These are phyloP conservation scores for Rhizoclosmatium globosum DNA, from an alignment of 192 early-diverging fungal species.

Conservation along the genomic window DNA sequence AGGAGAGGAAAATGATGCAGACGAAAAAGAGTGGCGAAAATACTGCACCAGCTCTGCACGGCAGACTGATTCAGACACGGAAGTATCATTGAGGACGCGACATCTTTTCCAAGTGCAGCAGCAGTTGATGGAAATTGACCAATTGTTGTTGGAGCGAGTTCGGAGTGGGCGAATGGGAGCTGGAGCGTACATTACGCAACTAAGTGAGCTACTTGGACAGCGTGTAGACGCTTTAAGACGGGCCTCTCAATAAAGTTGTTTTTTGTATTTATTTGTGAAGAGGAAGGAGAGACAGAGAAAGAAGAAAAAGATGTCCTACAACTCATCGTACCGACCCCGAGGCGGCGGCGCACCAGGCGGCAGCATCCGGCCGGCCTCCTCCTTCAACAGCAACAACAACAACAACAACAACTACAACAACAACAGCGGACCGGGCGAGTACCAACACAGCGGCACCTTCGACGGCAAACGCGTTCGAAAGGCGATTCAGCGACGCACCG, in stretches of 20 bases:
- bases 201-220: background rate
- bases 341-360: slow-evolving; percentile 14
- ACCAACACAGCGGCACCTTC: slow-evolving; percentile 43
- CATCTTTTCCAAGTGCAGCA: slow-evolving; percentile 11
- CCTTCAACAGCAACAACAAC: background rate
- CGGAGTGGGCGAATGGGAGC: slow-evolving; percentile 23
- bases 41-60: background rate
- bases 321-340: background rate
- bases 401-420: too few relatives aligned
- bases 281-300: too few relatives aligned
- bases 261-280: too few relatives aligned
- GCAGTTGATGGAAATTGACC: slow-evolving; percentile 27
- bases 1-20: background rate
- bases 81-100: background rate
- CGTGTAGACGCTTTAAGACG: slow-evolving; percentile 17
- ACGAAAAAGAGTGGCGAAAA: slow-evolving; percentile 21
- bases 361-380: background rate
- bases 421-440: slow-evolving; percentile 12
- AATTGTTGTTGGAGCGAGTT: slow-evolving; percentile 23
- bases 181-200: slow-evolving; percentile 12
- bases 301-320: slow-evolving; percentile 4
- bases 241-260: too few relatives aligned
- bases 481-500: slow-evolving; percentile 90
- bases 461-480: slow-evolving; percentile 85
- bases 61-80: background rate